Conservation (phyloP, 1,284 basidiomycete genomes). For the Macrocystidia cucumis region DNA sequence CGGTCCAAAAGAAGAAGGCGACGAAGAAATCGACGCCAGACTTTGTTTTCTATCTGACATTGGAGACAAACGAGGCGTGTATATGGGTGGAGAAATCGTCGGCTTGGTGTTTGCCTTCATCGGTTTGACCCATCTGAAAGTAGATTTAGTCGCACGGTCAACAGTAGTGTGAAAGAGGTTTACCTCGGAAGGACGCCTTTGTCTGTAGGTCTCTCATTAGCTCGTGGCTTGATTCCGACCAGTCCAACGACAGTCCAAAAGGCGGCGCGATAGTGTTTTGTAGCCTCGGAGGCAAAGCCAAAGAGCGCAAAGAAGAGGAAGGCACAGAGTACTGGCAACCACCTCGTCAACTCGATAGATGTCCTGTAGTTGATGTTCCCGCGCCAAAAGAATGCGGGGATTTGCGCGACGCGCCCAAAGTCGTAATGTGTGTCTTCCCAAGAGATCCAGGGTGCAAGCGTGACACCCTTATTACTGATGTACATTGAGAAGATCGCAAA, state of each 20-base stretch:
- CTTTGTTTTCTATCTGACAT: too few relatives aligned
- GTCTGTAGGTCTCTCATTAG: too few relatives aligned
- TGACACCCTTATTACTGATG: constrained; percentile 17
- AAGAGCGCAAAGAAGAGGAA: constrained; percentile 24
- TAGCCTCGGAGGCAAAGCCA: constrained; percentile 21
- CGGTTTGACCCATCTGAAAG: too few relatives aligned
- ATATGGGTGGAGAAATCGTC: too few relatives aligned
- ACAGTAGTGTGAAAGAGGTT: too few relatives aligned
- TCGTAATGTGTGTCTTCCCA: constrained; percentile 49
- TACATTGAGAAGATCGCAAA: constrained; percentile 32
- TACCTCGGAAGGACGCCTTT: too few relatives aligned
- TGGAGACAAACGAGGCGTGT: too few relatives aligned
- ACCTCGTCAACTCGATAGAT: constrained; percentile 24
- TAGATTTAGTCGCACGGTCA: too few relatives aligned
- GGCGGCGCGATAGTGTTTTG: constrained; percentile 13
- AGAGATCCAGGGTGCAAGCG: constrained; percentile 36
- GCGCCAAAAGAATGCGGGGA: constrained; percentile 34
- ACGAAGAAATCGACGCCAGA: too few relatives aligned
- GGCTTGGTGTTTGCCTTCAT: too few relatives aligned
- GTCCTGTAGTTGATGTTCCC: background rate
- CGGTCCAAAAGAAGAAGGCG: too few relatives aligned
- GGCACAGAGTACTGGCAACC: constrained; percentile 15
- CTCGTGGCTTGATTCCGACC: constrained; percentile 3
- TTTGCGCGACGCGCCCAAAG: constrained; percentile 30
- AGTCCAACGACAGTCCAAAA: constrained; percentile 7